phyloP scores from a whole-genome alignment of 768 basidiomycete species.

The Coprinellus aureogranulatus region DNA sequence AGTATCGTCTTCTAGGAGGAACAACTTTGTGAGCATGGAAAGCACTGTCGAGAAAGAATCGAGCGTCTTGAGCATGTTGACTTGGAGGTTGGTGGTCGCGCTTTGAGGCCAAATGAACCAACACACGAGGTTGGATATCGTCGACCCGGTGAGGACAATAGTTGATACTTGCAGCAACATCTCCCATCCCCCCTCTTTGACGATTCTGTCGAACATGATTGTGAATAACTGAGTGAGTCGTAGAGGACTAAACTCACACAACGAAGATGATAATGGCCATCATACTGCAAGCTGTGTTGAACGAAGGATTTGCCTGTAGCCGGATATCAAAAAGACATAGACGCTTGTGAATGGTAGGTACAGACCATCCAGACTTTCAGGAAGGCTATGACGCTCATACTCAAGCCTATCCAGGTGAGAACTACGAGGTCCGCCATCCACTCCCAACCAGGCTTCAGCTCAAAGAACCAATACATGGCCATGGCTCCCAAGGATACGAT shows the following conservation, averaged over 20 bases:
- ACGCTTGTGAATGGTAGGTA: no score
- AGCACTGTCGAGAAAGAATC: conserved; percentile 88
- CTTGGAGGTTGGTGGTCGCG: conserved; percentile 79
- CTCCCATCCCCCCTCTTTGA: conserved; percentile 84
- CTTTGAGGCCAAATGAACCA: conserved; percentile 81
- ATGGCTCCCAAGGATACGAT: conserved; percentile 75
- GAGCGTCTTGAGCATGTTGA: conserved; percentile 79
- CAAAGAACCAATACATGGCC: conserved; percentile 77
- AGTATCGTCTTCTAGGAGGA: conserved; percentile 71
- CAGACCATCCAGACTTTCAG: conserved; percentile 83
- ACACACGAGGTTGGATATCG: conserved; percentile 82
- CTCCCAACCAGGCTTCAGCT: conserved; percentile 65
- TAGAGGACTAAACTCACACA: conserved; percentile 47
- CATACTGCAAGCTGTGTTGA: conserved; percentile 91
- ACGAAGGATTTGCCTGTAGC: conserved; percentile 73
- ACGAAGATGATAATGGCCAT: conserved; percentile 79
- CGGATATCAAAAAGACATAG: no score
- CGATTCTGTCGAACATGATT: conserved; percentile 49
- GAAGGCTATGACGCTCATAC: conserved; percentile 83
- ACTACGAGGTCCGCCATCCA: conserved; percentile 72
- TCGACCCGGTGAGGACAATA: conserved; percentile 74
- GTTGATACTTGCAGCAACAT: conserved; percentile 72
- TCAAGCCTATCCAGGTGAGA: conserved; percentile 79
- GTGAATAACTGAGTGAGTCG: background rate
- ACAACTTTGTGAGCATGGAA: conserved; percentile 75